Percentiles rank a stretch among this genome's conserved stretches.
Evolutionary conservation across 352 stramenopile species (phyloP).

Genomic region (Globisporangium carolinianum): DNA sequence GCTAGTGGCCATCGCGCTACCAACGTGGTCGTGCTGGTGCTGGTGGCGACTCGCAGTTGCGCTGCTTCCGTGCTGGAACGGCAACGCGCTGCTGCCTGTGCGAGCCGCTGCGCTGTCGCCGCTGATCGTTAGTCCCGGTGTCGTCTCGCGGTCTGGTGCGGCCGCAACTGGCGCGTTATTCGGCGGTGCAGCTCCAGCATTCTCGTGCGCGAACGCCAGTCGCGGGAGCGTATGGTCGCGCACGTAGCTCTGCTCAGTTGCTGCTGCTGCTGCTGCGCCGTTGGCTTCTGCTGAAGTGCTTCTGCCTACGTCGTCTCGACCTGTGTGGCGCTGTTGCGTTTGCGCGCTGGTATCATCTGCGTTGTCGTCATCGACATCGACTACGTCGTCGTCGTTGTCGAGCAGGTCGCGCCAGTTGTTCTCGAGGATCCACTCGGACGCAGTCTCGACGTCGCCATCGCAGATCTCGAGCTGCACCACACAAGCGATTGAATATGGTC

Average conservation of each 20-base stretch:
- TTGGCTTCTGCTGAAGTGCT: no score
- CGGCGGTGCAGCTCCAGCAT: no score
- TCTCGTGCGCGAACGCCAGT: no score
- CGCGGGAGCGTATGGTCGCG: no score
- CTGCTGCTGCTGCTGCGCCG: no score
- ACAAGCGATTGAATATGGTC: not conserved
- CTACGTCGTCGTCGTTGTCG: constrained; percentile 6
- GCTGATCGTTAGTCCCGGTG: constrained; percentile 5
- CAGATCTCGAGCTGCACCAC: constrained; percentile 42
- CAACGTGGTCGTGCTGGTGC: constrained; percentile 1
- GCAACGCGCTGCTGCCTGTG: not conserved
- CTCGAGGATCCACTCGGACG: constrained; percentile 50
- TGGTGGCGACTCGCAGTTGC: not conserved
- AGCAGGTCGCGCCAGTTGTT: constrained; percentile 52
- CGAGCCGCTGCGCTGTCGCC: not conserved
- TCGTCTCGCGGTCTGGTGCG: not conserved
- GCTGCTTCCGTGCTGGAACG: not conserved
- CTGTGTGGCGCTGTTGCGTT: no score
- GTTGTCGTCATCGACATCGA: not conserved
- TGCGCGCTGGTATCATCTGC: no score
- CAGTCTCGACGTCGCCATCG: constrained; percentile 38
- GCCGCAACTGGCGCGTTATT: not conserved
- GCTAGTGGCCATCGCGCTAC: not conserved
- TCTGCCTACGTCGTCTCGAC: no score
- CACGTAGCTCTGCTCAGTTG: no score